phyloP scores from a whole-genome alignment of 2,329 filamentous ascomycete genomes.

The Pestalotiopsis sp. region DNA sequence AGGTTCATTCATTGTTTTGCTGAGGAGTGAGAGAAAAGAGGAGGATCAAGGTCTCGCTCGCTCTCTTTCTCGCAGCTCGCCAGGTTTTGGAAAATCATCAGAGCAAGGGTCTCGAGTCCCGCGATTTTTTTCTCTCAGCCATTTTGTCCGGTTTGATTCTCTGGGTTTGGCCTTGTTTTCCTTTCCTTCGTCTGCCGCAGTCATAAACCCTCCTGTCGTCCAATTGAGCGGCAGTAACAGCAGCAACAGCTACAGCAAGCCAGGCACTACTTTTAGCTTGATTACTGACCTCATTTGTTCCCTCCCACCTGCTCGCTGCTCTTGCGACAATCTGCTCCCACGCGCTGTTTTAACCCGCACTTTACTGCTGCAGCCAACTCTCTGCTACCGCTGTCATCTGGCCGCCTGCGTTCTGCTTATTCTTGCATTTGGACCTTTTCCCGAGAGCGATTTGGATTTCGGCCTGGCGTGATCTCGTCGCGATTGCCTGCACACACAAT shows the following conservation, averaged over 20 bases:
- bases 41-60: background rate
- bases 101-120: background rate
- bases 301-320: background rate
- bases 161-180: background rate
- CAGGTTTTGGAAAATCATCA: background rate
- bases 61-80: background rate
- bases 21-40: background rate
- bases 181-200: background rate
- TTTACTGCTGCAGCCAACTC: background rate
- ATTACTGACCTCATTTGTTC: background rate
- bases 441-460: constrained; percentile 5
- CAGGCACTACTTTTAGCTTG: background rate
- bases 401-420: background rate
- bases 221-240: background rate
- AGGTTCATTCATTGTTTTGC: background rate
- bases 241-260: background rate
- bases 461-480: constrained; percentile 16
- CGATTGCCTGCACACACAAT: constrained; percentile 30
- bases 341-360: background rate
- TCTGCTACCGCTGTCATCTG: background rate
- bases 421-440: background rate
- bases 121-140: background rate
- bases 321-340: background rate
- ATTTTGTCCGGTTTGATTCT: background rate
- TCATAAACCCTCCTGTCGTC: background rate